Percentiles rank a stretch among this genome's conserved stretches.
These are phyloP conservation scores for Heimioporus sp. DNA, from an alignment of 768 basidiomycete genomes.

Conservation along the genomic window DNA sequence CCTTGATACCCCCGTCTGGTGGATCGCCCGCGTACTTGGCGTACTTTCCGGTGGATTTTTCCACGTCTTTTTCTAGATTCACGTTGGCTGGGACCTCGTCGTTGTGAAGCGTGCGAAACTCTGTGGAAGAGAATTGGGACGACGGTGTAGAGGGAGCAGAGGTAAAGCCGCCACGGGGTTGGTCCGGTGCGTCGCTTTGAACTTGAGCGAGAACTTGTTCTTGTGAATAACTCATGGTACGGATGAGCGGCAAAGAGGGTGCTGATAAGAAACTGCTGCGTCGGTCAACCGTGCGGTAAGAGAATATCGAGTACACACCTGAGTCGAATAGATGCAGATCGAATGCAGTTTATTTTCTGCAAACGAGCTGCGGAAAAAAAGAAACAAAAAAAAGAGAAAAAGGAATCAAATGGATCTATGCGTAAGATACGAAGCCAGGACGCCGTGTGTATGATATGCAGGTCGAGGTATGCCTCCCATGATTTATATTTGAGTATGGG, in stretches of 20 bases:
- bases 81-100: background rate
- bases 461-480: background rate
- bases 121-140: background rate
- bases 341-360: too few relatives aligned
- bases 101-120: constrained; percentile 13
- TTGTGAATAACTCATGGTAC: constrained; percentile 1
- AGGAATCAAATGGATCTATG: background rate
- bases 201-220: background rate
- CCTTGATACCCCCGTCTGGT: constrained; percentile 30
- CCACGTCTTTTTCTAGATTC: constrained; percentile 7
- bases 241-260: background rate
- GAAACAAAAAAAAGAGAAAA: background rate
- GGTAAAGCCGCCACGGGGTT: background rate
- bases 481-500: constrained; percentile 7
- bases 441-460: background rate
- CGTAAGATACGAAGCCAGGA: background rate
- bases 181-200: background rate
- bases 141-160: background rate
- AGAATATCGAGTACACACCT: background rate
- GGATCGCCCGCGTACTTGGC: constrained; percentile 19
- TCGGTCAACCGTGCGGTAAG: background rate
- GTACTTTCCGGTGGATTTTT: constrained; percentile 8
- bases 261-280: background rate
- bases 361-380: too few relatives aligned
- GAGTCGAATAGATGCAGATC: too few relatives aligned